Conservation (phyloP, 1,284 basidiomycete species). For the Leucoagaricus sp. region DNA sequence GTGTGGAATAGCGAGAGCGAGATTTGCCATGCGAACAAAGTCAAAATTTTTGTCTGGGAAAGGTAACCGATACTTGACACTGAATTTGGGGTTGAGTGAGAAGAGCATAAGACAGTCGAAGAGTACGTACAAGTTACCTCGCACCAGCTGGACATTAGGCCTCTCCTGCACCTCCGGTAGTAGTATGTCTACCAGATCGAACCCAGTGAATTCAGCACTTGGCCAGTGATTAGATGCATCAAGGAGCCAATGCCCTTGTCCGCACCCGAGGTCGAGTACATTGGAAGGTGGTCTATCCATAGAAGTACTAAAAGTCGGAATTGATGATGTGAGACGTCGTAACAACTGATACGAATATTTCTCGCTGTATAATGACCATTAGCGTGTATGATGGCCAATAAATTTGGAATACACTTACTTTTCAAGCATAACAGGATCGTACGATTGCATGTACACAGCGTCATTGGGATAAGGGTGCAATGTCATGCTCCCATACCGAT, state of each 20-base stretch:
- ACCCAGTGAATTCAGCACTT: constrained; percentile 54
- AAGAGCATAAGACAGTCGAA: constrained; percentile 10
- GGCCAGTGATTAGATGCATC: constrained; percentile 64
- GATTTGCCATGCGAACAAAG: constrained; percentile 67
- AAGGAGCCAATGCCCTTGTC: constrained; percentile 63
- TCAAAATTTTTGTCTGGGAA: constrained; percentile 66
- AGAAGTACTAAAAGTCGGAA: constrained; percentile 60
- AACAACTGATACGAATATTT: constrained; percentile 53
- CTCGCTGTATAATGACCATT: constrained; percentile 52
- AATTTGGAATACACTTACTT: constrained; percentile 44
- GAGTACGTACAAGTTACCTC: constrained; percentile 66
- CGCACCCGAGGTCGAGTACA: constrained; percentile 76
- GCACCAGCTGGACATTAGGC: constrained; percentile 55
- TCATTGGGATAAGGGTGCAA: constrained; percentile 56
- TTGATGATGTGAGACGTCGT: constrained; percentile 48
- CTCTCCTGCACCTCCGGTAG: constrained; percentile 38
- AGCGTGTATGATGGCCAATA: constrained; percentile 8
- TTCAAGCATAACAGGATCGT: constrained; percentile 55
- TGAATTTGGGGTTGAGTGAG: constrained; percentile 27
- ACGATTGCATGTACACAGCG: constrained; percentile 65
- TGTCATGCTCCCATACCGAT: constrained; percentile 43
- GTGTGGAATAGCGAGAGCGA: constrained; percentile 59
- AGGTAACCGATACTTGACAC: constrained; percentile 55
- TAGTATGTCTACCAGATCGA: constrained; percentile 64
- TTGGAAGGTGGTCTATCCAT: constrained; percentile 48